phyloP scores from a whole-genome alignment of 441 rosid species.

The Breynia disticha region DNA sequence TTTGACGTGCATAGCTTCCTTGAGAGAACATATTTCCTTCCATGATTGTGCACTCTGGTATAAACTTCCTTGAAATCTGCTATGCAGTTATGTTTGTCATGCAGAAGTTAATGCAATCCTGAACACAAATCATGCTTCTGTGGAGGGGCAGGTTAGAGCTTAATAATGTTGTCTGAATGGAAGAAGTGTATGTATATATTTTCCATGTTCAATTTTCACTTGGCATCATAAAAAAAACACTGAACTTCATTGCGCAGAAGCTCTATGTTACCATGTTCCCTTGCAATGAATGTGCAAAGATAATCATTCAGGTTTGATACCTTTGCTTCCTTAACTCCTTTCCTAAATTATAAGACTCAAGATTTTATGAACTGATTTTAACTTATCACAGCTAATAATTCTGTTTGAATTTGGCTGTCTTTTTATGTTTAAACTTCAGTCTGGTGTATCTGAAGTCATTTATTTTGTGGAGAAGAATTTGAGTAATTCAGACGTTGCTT shows the following conservation, averaged over 20 bases:
- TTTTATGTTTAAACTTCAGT: slow-evolving; percentile 28
- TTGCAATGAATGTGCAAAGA: slow-evolving; percentile 96
- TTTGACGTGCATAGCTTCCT: no score
- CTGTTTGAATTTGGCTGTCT: slow-evolving; percentile 12
- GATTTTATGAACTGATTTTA: background rate
- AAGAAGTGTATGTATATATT: background rate
- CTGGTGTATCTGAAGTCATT: slow-evolving; percentile 78
- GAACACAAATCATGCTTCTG: slow-evolving; percentile 91
- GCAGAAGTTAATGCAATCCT: slow-evolving; percentile 96
- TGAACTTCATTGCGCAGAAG: slow-evolving; percentile 45
- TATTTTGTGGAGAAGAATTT: slow-evolving; percentile 78
- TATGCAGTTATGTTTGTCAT: slow-evolving; percentile 80
- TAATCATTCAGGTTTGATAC: slow-evolving; percentile 74
- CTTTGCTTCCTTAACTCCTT: slow-evolving; percentile 5
- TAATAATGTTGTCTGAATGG: background rate
- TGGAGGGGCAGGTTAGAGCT: slow-evolving; percentile 60
- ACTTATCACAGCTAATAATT: no score
- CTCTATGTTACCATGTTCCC: slow-evolving; percentile 96
- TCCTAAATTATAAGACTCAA: background rate
- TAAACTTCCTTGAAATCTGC: background rate
- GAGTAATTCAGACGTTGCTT: slow-evolving; percentile 37
- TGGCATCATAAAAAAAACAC: slow-evolving; percentile 9
- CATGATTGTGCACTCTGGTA: background rate
- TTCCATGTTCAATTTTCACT: background rate
- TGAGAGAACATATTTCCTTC: background rate